Evolutionary conservation across 2,329 filamentous ascomycete genomes (phyloP), one percentile per base, ranked within the genome.

Genomic region (Xylaria sp.): DNA sequence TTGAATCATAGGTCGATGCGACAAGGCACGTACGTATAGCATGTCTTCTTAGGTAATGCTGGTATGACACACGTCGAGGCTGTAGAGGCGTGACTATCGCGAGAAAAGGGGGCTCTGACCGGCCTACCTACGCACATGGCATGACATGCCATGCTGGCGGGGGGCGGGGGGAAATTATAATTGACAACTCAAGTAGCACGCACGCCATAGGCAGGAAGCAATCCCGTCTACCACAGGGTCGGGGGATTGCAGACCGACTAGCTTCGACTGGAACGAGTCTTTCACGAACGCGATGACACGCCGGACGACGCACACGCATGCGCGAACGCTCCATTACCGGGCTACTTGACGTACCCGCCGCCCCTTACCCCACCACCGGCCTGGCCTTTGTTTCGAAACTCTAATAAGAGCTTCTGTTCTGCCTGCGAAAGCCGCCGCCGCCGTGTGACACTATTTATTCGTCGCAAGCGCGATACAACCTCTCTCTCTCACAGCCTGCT

Each of bases 211-310:
- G 5, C 9, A 26, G 24, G 24, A 6, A 34, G 29, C 3, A 7
- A 34, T 34, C 29, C 29, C 16, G 16, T 34, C 5, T 52, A 52
- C 52, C 56, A n/a, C n/a, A 38, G 50, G 44, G 54, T 62, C 60
- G 60, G 60, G 60, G 20, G 48, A 62, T 60, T 59, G 52, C 48
- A 38, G 44, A 52, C 60, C 60, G 60, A 62, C 52, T 26, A 37
- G 43, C 50, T 47, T 58, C 34, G 19, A 49, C 48, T 52, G 52
- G 39, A 43, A 54, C 26, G 49, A 55, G 11, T 34, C 9, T 13
- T 34, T 34, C 24, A 26, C 11, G 24, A 26, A 11, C 5, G 6
- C 16, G 29, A 34, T 34, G 11, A 7, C n/a, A 34, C 9, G 16
- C 29, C 16, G 29, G 11, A 34, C 29, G 11, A 34, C 24, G 5